phyloP scores from a whole-genome alignment of 2,329 filamentous ascomycete species.

The Rhinocladiella mackenziei region DNA sequence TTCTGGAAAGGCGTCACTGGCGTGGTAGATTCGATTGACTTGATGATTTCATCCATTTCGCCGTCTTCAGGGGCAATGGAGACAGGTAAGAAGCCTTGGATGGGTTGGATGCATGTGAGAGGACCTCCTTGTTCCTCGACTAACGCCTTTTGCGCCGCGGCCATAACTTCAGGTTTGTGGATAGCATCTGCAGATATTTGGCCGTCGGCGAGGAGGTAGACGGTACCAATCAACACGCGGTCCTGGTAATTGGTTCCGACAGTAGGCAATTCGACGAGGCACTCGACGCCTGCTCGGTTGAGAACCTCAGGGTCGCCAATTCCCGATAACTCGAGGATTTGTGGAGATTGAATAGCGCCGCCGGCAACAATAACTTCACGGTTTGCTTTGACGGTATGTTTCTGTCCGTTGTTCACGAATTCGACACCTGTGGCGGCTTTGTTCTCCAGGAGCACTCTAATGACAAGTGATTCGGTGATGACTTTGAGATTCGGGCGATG shows the following conservation, averaged over 20 bases:
- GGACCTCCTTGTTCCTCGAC: conserved; percentile 34
- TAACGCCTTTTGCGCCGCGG: conserved; percentile 34
- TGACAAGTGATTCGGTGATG: conserved; percentile 46
- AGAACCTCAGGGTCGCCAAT: conserved; percentile 50
- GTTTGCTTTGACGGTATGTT: conserved; percentile 35
- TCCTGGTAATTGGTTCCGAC: conserved; percentile 53
- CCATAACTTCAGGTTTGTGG: conserved; percentile 34
- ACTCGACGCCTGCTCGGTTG: conserved; percentile 40
- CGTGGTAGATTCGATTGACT: conserved; percentile 32
- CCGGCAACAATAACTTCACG: conserved; percentile 58
- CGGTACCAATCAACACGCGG: conserved; percentile 34
- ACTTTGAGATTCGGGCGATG: conserved; percentile 46
- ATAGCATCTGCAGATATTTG: conserved; percentile 31
- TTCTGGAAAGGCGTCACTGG: conserved; percentile 34
- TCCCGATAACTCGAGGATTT: conserved; percentile 59
- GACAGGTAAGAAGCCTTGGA: conserved; percentile 38
- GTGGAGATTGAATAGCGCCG: conserved; percentile 55
- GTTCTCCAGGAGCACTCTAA: conserved; percentile 45
- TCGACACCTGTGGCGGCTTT: conserved; percentile 41
- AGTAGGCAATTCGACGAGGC: conserved; percentile 42
- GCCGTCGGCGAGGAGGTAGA: conserved; percentile 19
- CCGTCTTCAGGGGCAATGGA: conserved; percentile 34
- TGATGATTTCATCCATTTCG: conserved; percentile 34
- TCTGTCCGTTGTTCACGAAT: conserved; percentile 38
- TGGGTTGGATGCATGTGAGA: conserved; percentile 33